These are phyloP conservation scores for Diaporthe helianthi DNA, from an alignment of 2,329 filamentous ascomycete genomes.

Conservation along the genomic window DNA sequence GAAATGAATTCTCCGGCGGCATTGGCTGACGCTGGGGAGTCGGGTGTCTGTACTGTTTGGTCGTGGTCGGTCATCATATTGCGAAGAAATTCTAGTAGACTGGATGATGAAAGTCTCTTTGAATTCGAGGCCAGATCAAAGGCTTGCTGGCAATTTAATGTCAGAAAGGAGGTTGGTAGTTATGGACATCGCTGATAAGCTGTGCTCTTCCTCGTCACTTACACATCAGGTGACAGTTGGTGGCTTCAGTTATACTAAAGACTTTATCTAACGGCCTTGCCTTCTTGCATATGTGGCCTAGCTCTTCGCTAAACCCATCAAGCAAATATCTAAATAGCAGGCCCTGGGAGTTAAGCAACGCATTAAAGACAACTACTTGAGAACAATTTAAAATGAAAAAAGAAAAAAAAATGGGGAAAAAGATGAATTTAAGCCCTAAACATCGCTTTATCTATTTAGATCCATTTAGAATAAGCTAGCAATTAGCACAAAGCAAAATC, in stretches of 20 bases:
- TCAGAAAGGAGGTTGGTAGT: background rate
- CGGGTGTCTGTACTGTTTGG: background rate
- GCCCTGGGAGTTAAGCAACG: too few species aligned
- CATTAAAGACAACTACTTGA: too few species aligned
- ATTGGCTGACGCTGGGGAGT: background rate
- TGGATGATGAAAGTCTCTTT: fast-evolving
- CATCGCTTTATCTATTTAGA: background rate
- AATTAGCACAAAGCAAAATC: background rate
- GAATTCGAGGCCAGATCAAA: too few species aligned
- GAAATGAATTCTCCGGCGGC: background rate
- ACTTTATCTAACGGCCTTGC: too few species aligned
- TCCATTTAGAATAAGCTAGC: background rate
- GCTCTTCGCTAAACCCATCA: too few species aligned
- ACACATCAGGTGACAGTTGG: background rate
- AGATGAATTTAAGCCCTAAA: background rate
- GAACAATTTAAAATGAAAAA: too few species aligned
- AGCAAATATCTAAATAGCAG: background rate
- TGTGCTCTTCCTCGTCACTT: background rate
- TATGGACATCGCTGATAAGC: background rate
- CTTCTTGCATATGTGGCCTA: too few species aligned
- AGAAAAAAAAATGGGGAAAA: too few species aligned
- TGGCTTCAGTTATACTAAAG: background rate
- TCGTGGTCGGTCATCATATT: background rate
- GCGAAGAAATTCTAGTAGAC: background rate
- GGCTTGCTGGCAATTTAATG: background rate